These are phyloP conservation scores for Nephelium lappaceum DNA, from an alignment of 345 rosid genomes.

Conservation along the genomic window DNA sequence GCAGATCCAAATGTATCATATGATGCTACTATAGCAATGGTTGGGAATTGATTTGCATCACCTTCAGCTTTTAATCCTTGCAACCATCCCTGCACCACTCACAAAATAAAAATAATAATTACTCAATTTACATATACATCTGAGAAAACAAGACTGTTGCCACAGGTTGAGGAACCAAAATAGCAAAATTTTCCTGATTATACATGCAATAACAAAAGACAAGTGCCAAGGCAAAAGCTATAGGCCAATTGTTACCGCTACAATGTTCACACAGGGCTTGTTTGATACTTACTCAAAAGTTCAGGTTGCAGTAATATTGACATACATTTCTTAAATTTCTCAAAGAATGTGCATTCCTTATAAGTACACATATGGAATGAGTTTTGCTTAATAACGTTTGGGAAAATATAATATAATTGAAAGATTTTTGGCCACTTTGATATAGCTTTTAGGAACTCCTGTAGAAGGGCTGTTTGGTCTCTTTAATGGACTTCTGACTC, in stretches of 20 bases:
- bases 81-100: slow-evolving; percentile 83
- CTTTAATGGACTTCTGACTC: neutral
- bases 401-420: neutral
- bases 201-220: neutral
- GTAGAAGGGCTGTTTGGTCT: neutral
- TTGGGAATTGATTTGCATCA: slow-evolving; percentile 85
- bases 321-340: neutral
- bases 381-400: neutral
- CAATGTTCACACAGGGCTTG: neutral
- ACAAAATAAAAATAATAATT: slow-evolving; percentile 16
- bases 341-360: neutral
- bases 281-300: neutral
- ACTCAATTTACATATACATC: slow-evolving; percentile 17
- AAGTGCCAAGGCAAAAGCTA: neutral
- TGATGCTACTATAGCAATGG: slow-evolving; percentile 93
- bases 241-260: neutral
- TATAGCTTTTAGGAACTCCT: neutral
- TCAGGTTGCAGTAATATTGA: neutral
- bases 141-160: slow-evolving; percentile 12
- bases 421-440: too few species aligned
- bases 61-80: slow-evolving; percentile 90
- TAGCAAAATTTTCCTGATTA: neutral
- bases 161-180: slow-evolving; percentile 10
- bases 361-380: neutral
- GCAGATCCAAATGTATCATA: slow-evolving; percentile 97